Evolutionary conservation across 768 basidiomycete genomes (phyloP), one percentile per base, ranked within the genome.

Genomic region (Lanmaoa pseudosensibilis): DNA sequence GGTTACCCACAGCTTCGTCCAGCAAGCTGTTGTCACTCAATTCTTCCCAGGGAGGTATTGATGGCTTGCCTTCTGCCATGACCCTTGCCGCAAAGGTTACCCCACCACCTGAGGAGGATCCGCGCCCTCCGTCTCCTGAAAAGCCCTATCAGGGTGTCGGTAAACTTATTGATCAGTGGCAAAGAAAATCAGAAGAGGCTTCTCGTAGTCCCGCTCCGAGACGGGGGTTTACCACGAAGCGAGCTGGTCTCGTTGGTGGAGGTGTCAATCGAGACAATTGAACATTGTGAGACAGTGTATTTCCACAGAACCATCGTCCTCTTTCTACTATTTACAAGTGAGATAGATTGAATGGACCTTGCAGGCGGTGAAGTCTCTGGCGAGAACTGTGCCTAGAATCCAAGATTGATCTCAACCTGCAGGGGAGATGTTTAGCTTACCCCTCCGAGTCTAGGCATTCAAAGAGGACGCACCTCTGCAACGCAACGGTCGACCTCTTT

Each of bases 81-180:
- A 19, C 55, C 9, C 51, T 50, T 23, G 33, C 40, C 6, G n/a
- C 52, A 36, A 73, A 61, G 27, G 50, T 34, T 9, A 7, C 49
- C 16, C 5, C 45, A 38, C 60, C 65, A 19, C 38, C 57, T n/a
- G 70, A 63, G 38, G 70, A 71, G 37, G 65, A 73, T 15, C 47
- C 54, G 21, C 78, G 80, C 15, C 78, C 88, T 15, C 76, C 88
- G 6, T 87, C 88, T 10, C 88, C 89, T 9, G 91, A 94, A 66
- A 79, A 80, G 52, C 87, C 88, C 33, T 94, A 86, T 69, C 86
- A 84, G 65, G 92, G 92, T 37, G 92, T 94, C 43, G 87, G 90
- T 30, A 89, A 81, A 73, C 77, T 94, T 36, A 93, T 94, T 60
- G 89, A 91, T 67, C 84, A 92, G 67, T 94, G 92, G 92, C 90